Evolutionary conservation across 2,329 filamentous ascomycete species (phyloP).

Genomic region (Claviceps maximensis): DNA sequence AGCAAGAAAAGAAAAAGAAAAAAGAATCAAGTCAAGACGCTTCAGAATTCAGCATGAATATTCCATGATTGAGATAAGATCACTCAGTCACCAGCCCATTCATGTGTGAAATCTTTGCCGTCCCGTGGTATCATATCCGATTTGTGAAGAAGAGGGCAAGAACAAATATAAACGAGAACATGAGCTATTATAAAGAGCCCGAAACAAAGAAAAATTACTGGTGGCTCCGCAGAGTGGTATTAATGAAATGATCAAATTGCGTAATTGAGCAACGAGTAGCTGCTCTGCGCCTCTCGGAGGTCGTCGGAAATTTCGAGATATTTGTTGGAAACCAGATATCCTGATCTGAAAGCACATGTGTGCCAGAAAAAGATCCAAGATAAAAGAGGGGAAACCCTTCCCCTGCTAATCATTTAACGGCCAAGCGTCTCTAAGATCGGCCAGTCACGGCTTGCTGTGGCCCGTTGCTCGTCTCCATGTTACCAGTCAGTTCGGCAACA

Average conservation of each 20-base stretch:
- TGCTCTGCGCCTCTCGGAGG: neutral
- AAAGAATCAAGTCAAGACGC: slow-evolving; percentile 10
- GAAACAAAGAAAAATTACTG: slow-evolving; percentile 1
- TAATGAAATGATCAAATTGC: neutral
- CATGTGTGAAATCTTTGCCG: slow-evolving; percentile 4
- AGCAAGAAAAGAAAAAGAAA: slow-evolving; percentile 8
- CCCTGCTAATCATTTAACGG: slow-evolving; percentile 1
- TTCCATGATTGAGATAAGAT: slow-evolving; percentile 5
- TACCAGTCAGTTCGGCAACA: slow-evolving; percentile 84
- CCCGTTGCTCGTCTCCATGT: slow-evolving; percentile 48
- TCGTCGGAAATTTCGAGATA: neutral
- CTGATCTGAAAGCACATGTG: neutral
- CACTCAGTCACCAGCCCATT: slow-evolving; percentile 3
- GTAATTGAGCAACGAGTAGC: neutral
- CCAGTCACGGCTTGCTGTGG: slow-evolving; percentile 17
- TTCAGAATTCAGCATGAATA: slow-evolving; percentile 4
- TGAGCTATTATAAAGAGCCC: slow-evolving; percentile 6
- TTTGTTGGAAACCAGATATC: neutral
- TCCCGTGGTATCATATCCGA: slow-evolving; percentile 16
- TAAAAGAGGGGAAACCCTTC: neutral
- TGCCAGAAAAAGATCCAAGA: neutral
- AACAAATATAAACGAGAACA: slow-evolving; percentile 7
- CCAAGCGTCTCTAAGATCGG: slow-evolving; percentile 11
- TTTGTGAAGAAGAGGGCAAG: neutral
- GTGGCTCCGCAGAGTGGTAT: neutral